These are phyloP conservation scores for Solanum sparsipilum DNA, from an alignment of 257 asterid species.

Conservation along the genomic window DNA sequence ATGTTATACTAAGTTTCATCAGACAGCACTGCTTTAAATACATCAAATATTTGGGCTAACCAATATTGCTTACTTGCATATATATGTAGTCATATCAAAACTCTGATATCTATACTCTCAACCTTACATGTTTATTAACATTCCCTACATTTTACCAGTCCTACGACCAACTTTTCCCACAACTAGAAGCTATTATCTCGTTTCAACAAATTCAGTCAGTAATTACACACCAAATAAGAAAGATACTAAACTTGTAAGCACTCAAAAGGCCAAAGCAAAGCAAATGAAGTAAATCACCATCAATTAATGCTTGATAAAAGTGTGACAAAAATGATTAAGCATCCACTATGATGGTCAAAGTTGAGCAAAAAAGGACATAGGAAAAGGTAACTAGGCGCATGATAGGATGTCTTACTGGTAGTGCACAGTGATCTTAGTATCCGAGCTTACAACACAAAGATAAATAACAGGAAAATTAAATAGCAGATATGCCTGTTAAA, in stretches of 20 bases:
- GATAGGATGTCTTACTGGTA: neutral
- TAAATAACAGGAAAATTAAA: neutral
- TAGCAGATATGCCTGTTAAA: neutral
- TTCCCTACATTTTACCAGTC: neutral
- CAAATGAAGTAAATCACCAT: neutral
- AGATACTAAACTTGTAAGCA: neutral
- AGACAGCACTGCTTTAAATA: neutral
- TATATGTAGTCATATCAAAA: neutral
- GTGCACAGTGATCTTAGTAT: neutral
- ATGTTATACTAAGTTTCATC: neutral
- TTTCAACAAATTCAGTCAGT: neutral
- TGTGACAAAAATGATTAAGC: neutral
- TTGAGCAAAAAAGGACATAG: neutral
- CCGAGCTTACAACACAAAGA: neutral
- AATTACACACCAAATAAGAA: neutral
- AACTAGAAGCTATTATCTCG: neutral
- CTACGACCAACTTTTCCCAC: neutral
- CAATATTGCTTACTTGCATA: neutral
- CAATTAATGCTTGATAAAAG: neutral
- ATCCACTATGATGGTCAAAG: neutral
- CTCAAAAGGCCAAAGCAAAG: neutral
- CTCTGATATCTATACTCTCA: neutral
- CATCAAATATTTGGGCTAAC: neutral
- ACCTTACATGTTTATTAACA: neutral
- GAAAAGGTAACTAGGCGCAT: neutral